Percentiles rank a stretch among this genome's conserved stretches.
Conservation (phyloP, 225 moss, liverwort and hornwort species). For the Antitrichia curtipendula region DNA sequence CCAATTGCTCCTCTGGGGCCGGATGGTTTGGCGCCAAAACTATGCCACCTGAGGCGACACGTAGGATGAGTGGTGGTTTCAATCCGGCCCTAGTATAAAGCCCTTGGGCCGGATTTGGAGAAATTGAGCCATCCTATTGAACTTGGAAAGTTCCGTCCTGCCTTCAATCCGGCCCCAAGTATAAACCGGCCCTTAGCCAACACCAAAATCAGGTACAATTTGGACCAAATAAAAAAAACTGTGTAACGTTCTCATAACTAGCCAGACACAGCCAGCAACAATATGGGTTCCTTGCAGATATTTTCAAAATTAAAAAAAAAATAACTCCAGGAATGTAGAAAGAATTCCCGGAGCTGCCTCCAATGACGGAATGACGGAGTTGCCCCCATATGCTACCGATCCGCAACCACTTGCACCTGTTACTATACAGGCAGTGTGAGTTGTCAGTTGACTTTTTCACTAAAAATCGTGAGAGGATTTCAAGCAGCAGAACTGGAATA, state of each 20-base stretch:
- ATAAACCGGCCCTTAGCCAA: no score
- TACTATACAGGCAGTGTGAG: neutral
- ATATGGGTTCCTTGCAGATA: neutral
- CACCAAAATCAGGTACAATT: neutral
- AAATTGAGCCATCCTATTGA: no score
- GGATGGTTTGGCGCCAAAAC: no score
- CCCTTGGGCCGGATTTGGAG: no score
- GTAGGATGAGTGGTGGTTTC: no score
- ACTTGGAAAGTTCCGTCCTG: no score
- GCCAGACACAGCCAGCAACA: neutral
- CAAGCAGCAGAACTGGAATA: neutral
- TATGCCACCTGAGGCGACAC: no score
- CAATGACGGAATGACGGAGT: neutral
- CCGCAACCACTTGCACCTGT: neutral
- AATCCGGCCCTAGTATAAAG: no score
- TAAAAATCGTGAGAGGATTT: neutral
- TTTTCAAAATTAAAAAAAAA: neutral
- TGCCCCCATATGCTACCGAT: neutral
- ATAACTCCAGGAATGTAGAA: neutral
- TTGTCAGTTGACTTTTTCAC: neutral
- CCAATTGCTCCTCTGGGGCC: no score
- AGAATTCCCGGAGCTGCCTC: neutral
- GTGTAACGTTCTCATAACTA: neutral
- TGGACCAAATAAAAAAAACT: neutral
- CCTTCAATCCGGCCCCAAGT: no score